These are phyloP conservation scores for Blumeria hordei DNA, from an alignment of 2,329 filamentous ascomycete species.

Conservation along the genomic window DNA sequence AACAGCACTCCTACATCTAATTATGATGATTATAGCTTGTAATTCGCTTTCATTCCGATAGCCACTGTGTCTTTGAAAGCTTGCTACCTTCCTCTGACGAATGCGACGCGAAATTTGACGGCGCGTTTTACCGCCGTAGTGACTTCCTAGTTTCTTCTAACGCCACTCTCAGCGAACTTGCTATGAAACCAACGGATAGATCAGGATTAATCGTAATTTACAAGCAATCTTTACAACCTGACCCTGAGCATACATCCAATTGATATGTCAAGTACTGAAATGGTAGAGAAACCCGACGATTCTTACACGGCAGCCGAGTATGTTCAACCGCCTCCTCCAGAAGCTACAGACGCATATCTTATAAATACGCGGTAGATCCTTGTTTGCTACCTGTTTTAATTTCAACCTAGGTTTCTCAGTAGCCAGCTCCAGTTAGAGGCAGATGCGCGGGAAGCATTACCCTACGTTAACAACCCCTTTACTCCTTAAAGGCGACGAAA, in stretches of 20 bases:
- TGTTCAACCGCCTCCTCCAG: constrained; percentile 3
- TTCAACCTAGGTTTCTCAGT: constrained; percentile 46
- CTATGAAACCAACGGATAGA: too few species aligned
- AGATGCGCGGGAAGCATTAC: constrained; percentile 81
- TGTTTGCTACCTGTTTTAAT: constrained; percentile 1
- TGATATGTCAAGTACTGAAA: neutral
- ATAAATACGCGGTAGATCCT: neutral
- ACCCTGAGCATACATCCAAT: neutral
- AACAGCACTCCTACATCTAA: too few species aligned
- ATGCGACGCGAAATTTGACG: too few species aligned
- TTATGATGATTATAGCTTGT: too few species aligned
- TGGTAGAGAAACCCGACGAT: constrained; percentile 24
- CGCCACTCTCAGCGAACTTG: too few species aligned
- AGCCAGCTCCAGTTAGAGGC: constrained; percentile 77
- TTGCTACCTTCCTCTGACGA: too few species aligned
- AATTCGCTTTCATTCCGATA: too few species aligned
- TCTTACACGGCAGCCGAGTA: constrained; percentile 27
- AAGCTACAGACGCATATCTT: neutral
- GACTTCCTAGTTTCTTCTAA: too few species aligned
- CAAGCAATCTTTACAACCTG: neutral
- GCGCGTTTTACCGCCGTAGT: too few species aligned
- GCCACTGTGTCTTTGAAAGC: too few species aligned
- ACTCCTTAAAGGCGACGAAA: neutral
- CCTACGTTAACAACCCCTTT: constrained; percentile 41
- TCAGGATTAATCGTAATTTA: too few species aligned